These are phyloP conservation scores for Rubus parviflorus DNA, from an alignment of 306 rosid genomes.

Conservation along the genomic window DNA sequence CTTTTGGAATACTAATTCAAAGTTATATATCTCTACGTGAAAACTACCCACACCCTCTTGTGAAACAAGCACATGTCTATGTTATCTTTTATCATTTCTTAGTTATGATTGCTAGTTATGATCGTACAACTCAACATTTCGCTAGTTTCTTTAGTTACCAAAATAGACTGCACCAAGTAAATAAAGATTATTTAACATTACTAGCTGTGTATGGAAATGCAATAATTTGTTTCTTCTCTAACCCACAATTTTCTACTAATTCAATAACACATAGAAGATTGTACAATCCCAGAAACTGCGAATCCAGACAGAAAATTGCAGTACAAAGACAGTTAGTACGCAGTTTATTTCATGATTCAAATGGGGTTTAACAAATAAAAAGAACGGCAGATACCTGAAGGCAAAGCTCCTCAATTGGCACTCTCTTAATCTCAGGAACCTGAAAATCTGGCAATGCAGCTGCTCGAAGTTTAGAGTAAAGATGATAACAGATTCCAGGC, in stretches of 20 bases:
- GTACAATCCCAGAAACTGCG: not conserved
- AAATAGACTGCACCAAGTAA: not conserved
- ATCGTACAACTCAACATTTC: not conserved
- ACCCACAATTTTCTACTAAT: not conserved
- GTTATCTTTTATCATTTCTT: not conserved
- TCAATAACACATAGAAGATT: not conserved
- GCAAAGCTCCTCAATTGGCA: slow-evolving; percentile 92
- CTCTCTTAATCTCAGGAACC: slow-evolving; percentile 92
- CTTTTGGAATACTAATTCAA: not conserved
- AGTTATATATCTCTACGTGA: not conserved
- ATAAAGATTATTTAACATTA: not conserved
- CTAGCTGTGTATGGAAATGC: not conserved
- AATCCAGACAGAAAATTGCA: not conserved
- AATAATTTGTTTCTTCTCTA: not conserved
- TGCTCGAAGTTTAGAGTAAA: slow-evolving; percentile 66
- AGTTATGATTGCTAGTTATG: not conserved
- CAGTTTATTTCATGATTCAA: not conserved
- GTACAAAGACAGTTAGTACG: not conserved
- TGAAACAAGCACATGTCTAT: not conserved
- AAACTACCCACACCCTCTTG: not conserved
- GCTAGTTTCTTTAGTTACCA: not conserved
- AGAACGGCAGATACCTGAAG: slow-evolving; percentile 65
- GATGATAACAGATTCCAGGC: slow-evolving; percentile 94
- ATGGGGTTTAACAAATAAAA: slow-evolving; percentile 6
- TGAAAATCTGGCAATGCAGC: slow-evolving; percentile 72